Evolutionary conservation across 495 filamentous ascomycete species (phyloP), one percentile per base, ranked within the genome.

Genomic region (Penicillium pancosmium): DNA sequence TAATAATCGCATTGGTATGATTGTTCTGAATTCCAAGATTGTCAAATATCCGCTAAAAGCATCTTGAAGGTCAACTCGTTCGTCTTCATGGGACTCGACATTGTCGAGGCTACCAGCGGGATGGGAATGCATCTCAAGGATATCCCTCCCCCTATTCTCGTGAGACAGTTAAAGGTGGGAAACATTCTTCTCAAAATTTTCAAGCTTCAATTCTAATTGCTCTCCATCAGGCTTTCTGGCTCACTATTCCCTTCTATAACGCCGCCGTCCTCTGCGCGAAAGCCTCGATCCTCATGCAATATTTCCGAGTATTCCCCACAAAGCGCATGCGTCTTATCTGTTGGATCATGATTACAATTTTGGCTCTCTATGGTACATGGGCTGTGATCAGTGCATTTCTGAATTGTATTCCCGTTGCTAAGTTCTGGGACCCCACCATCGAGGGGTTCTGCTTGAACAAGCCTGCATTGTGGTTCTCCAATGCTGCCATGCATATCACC

Each of bases 231-330:
- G 71, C 73, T 7, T 78, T 78, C 60, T 80, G 74, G 74, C 60
- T 78, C 57, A 76, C 74, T 2, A 72, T 78, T 21, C 77, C 77
- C 2, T 77, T 80, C 66, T 80, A 80, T 57, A 78, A 80, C n/a
- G 73, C 75, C 49, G 69, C 73, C 38, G 68, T 82, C n/a, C 72
- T 80, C 31, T 76, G 75, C 58, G 80, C 80, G 50, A 83, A 83
- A 68, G 74, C 74, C 18, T 79, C 80, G 0, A 81, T 83, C 49
- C 57, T 83, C 12, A 66, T 82, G 55, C 75, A 82, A 55, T 83
- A 78, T 60, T 76, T 73, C 50, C 77, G 76, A 21, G 68, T 81
- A 19, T 83, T 83, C 55, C 70, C 76, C 9, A 73, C 77, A 0
- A 63, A 61, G 3, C 63, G 66, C 33, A 74, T 79, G 71, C 67